These are phyloP conservation scores for Ricinus communis DNA, from an alignment of 345 rosid genomes.

Conservation along the genomic window DNA sequence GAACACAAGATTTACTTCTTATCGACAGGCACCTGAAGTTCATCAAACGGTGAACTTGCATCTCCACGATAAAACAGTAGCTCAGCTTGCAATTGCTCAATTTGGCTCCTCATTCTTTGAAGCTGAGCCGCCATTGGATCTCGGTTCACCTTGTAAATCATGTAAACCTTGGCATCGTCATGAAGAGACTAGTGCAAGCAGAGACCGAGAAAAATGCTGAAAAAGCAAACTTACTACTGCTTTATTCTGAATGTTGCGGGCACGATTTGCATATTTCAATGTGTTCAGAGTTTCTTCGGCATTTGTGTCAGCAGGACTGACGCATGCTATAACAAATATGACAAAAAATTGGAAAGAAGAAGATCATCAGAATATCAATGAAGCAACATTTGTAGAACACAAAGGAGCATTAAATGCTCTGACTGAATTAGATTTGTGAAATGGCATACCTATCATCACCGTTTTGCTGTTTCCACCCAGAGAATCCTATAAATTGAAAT, in stretches of 20 bases:
- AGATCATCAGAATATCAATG: neutral
- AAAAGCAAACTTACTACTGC: slow-evolving; percentile 64
- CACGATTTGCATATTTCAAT: slow-evolving; percentile 94
- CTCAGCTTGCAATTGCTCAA: slow-evolving; percentile 91
- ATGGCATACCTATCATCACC: slow-evolving; percentile 85
- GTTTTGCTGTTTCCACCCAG: slow-evolving; percentile 99
- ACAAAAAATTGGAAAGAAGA: neutral
- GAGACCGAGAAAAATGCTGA: neutral
- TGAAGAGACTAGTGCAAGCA: neutral
- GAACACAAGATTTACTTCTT: neutral
- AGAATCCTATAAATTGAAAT: slow-evolving; percentile 66
- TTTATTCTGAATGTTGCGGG: slow-evolving; percentile 95
- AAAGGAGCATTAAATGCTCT: slow-evolving; percentile 1
- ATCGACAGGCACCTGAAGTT: slow-evolving; percentile 63
- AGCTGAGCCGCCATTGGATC: slow-evolving; percentile 80
- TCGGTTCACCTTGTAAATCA: slow-evolving; percentile 65
- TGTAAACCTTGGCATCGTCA: neutral
- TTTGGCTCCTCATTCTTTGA: slow-evolving; percentile 90
- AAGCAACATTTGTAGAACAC: neutral
- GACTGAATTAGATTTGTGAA: neutral
- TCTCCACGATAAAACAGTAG: slow-evolving; percentile 81
- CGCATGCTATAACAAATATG: slow-evolving; percentile 63
- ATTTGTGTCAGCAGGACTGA: slow-evolving; percentile 97
- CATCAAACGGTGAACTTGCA: slow-evolving; percentile 62
- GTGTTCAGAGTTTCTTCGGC: slow-evolving; percentile 97